phyloP scores from a whole-genome alignment of 768 basidiomycete genomes.

The Termitomyces sp. region DNA sequence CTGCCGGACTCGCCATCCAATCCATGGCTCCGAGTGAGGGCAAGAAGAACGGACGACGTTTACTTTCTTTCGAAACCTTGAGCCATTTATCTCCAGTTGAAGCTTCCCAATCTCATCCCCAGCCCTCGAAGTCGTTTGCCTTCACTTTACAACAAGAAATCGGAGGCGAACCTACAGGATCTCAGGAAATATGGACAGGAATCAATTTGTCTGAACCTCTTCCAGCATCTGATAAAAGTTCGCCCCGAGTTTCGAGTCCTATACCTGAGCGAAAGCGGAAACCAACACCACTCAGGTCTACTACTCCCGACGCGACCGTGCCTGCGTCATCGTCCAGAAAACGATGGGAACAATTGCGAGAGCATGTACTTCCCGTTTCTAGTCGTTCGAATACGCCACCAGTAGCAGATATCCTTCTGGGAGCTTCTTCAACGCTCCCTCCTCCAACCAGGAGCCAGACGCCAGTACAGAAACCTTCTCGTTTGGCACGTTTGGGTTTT shows the following conservation, averaged over 20 bases:
- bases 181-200: constrained; percentile 10
- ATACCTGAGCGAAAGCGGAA: constrained; percentile 9
- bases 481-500: constrained; percentile 49
- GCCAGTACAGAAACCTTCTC: constrained; percentile 38
- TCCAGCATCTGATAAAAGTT: neutral
- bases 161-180: neutral
- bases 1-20: neutral
- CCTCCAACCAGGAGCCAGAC: constrained; percentile 24
- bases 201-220: constrained; percentile 5
- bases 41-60: constrained; percentile 16
- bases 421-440: constrained; percentile 12
- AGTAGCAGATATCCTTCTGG: constrained; percentile 18
- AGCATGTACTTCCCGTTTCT: constrained; percentile 40
- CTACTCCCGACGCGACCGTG: constrained; percentile 44
- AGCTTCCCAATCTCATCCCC: constrained; percentile 1
- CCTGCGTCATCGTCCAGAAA: constrained; percentile 31
- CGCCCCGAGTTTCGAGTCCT: constrained; percentile 1
- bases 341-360: constrained; percentile 51
- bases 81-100: constrained; percentile 2
- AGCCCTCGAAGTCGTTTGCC: constrained; percentile 3
- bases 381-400: constrained; percentile 22
- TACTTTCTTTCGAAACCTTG: constrained; percentile 22
- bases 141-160: constrained; percentile 1
- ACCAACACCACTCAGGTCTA: constrained; percentile 17
- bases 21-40: constrained; percentile 11